Evolutionary conservation across 1,284 basidiomycete genomes (phyloP).

Genomic region (Sphagnurus paluster): DNA sequence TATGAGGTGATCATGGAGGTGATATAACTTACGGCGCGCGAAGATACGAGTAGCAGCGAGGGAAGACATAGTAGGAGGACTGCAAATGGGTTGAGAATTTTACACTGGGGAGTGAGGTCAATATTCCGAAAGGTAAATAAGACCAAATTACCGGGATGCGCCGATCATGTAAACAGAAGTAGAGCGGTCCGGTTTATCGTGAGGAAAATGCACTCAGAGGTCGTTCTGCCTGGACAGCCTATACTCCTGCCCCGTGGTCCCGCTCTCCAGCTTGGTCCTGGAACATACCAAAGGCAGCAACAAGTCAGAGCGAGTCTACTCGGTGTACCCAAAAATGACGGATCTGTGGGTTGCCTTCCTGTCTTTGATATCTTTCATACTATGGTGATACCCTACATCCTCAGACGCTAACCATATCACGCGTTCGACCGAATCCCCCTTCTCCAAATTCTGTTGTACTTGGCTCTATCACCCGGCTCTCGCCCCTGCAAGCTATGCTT

Average conservation of each 20-base stretch:
- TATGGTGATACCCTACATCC: slow-evolving; percentile 27
- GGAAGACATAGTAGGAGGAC: slow-evolving; percentile 49
- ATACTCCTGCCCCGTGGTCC: slow-evolving; percentile 61
- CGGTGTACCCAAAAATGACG: slow-evolving; percentile 63
- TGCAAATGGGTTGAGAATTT: slow-evolving; percentile 17
- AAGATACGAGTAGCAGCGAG: slow-evolving; percentile 63
- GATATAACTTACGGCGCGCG: slow-evolving; percentile 55
- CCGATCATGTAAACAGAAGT: slow-evolving; percentile 11
- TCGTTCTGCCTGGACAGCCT: slow-evolving; percentile 83
- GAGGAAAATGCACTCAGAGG: slow-evolving; percentile 35
- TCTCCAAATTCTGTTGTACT: slow-evolving; percentile 73
- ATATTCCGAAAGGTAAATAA: slow-evolving; percentile 18
- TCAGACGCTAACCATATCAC: slow-evolving; percentile 60
- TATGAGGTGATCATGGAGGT: slow-evolving; percentile 2
- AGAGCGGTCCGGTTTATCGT: slow-evolving; percentile 3
- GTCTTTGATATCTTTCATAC: slow-evolving; percentile 17
- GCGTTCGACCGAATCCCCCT: slow-evolving; percentile 66
- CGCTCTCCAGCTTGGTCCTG: slow-evolving; percentile 61
- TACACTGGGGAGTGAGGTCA: slow-evolving; percentile 17
- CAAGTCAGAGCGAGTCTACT: slow-evolving; percentile 73
- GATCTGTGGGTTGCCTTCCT: slow-evolving; percentile 59
- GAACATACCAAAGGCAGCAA: slow-evolving; percentile 69
- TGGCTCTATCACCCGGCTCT: slow-evolving; percentile 83
- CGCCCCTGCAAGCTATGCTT: slow-evolving; percentile 84
- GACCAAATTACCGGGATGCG: slow-evolving; percentile 21